Percentiles rank a stretch among this genome's conserved stretches.
These are phyloP conservation scores for Clavulina sp. DNA, from an alignment of 768 basidiomycete species.

Conservation along the genomic window DNA sequence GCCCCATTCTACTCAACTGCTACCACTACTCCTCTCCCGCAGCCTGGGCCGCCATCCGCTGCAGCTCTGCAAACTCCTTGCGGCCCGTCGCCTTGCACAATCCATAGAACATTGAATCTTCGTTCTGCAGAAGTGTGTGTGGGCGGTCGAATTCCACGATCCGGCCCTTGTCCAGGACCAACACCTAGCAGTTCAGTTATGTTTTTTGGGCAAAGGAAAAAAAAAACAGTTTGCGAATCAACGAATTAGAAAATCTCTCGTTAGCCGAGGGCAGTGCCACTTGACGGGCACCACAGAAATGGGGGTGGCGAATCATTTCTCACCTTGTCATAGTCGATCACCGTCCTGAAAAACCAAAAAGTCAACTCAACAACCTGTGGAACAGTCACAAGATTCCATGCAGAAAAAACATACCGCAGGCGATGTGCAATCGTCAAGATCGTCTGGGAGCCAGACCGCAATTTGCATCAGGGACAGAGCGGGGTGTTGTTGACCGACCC, in stretches of 20 bases:
- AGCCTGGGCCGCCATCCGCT: conserved; percentile 6
- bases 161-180: conserved; percentile 60
- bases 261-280: no score
- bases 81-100: conserved; percentile 10
- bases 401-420: conserved; percentile 11
- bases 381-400: conserved; percentile 16
- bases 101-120: conserved; percentile 9
- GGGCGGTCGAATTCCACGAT: conserved; percentile 55
- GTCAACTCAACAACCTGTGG: conserved; percentile 40
- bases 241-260: neutral
- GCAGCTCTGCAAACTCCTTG: conserved; percentile 8
- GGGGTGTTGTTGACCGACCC: no score
- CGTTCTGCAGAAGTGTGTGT: conserved; percentile 4
- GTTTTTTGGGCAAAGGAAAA: neutral
- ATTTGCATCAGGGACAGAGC: neutral
- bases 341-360: conserved; percentile 37
- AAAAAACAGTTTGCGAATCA: neutral
- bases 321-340: conserved; percentile 65
- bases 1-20: no score
- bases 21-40: neutral
- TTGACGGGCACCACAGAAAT: no score
- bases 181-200: no score
- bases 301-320: conserved; percentile 2
- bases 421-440: conserved; percentile 40
- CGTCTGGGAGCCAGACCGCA: conserved; percentile 20